Evolutionary conservation across 257 asterid genomes (phyloP).

Genomic region (Solanum piurae): DNA sequence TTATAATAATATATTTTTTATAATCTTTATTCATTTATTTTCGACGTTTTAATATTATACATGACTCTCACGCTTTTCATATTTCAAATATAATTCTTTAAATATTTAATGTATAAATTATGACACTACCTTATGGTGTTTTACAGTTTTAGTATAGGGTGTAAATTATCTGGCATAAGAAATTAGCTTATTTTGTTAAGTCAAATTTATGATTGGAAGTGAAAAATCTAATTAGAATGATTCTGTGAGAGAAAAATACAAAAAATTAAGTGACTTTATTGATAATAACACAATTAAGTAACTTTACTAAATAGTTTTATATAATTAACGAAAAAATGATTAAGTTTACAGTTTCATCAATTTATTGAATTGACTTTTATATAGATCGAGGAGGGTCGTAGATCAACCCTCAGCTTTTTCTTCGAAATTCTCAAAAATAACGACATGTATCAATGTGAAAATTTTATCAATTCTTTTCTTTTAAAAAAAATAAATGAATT

Average conservation of each 20-base stretch:
- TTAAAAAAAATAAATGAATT: neutral
- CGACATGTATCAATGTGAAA: neutral
- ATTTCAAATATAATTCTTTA: neutral
- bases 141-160: neutral
- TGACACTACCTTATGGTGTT: neutral
- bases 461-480: too few species aligned
- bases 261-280: neutral
- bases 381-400: neutral
- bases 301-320: too few species aligned
- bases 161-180: neutral
- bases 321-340: too few species aligned
- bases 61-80: neutral
- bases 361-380: neutral
- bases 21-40: neutral
- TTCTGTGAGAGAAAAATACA: neutral
- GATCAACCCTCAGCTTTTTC: too few species aligned
- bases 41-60: neutral
- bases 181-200: neutral
- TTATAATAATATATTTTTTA: neutral
- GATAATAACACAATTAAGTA: neutral
- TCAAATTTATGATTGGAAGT: neutral
- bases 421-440: too few species aligned
- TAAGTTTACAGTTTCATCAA: too few species aligned
- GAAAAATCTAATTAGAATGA: neutral
- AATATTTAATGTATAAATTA: neutral